Conservation (phyloP, 495 filamentous ascomycete species). For the Neurospora sp. region DNA sequence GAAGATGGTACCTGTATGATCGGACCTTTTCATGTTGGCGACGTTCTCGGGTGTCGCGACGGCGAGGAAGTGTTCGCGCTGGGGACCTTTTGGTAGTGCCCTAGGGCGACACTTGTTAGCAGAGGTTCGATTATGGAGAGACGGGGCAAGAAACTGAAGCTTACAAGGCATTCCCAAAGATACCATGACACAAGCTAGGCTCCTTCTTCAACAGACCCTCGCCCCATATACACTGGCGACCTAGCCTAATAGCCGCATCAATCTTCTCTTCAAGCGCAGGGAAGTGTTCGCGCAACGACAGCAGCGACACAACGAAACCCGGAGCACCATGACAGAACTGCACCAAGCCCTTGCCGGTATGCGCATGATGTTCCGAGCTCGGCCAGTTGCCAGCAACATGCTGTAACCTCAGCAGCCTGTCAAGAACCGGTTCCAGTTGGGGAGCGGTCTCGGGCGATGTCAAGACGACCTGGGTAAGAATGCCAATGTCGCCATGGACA, state of each 20-base stretch:
- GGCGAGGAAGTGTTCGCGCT: slow-evolving; percentile 40
- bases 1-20: slow-evolving; percentile 16
- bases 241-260: slow-evolving; percentile 34
- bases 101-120: too few relatives aligned
- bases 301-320: slow-evolving; percentile 46
- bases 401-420: slow-evolving; percentile 34
- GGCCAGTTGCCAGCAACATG: slow-evolving; percentile 37
- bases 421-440: slow-evolving; percentile 34
- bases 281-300: slow-evolving; percentile 39
- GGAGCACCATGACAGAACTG: slow-evolving; percentile 62
- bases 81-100: slow-evolving; percentile 15
- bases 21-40: slow-evolving; percentile 35
- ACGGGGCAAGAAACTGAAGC: neutral
- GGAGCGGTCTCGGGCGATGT: slow-evolving; percentile 24
- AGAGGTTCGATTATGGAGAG: too few relatives aligned
- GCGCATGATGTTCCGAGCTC: slow-evolving; percentile 7
- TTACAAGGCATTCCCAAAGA: slow-evolving; percentile 50
- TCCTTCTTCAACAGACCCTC: slow-evolving; percentile 50
- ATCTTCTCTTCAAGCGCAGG: slow-evolving; percentile 36
- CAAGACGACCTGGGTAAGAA: slow-evolving; percentile 52
- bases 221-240: slow-evolving; percentile 36
- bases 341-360: slow-evolving; percentile 33
- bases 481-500: slow-evolving; percentile 51
- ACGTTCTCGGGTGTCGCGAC: slow-evolving; percentile 41
- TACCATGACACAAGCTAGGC: slow-evolving; percentile 55